Evolutionary conservation across 768 basidiomycete genomes (phyloP), one percentile per base, ranked within the genome.

Genomic region (Mycena galericulata): DNA sequence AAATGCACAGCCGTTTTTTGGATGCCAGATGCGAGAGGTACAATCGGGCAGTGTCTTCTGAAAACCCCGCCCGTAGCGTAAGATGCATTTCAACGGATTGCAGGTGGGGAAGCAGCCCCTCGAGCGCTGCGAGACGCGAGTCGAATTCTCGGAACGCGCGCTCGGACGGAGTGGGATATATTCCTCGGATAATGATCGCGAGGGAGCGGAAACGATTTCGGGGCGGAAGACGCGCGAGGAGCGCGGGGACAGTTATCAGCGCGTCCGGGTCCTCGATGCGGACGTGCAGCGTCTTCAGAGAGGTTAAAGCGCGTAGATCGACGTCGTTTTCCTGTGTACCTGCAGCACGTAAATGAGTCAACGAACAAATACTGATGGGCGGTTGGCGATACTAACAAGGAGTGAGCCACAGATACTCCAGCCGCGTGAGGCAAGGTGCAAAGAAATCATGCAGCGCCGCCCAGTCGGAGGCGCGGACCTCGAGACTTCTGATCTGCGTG

Each of bases 401-500:
- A 22, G 57, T 47, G n/a, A 59, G 43, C 22, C 20, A 45, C 30
- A 59, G n/a, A 15, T 14, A 12, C 57, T 59, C 43, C 30, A 59
- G 34, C 8, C 24, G 57, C 30, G 57, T 29, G 14, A 59, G 32
- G 8, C 20, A 32, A 4, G 43, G 43, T 14, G 29, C 29, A 9
- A 59, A 34, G 11, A 24, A 10, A 3, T 11, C 30, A 10, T 34
- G 27, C 18, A 59, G 43, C 18, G 43, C 29, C 3, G 30, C n/a
- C 57, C 57, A 59, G 30, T 59, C 57, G 2, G 57, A 30, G 8
- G 43, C 41, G n/a, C 43, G 57, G 15, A 59, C 9, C 30, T 46
- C 57, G n/a, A 59, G 57, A 22, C 57, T 59, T 32, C 20, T 30
- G 30, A 59, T 41, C 29, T 46, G 43, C n/a, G 57, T n/a, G 10